Evolutionary conservation across 2,329 filamentous ascomycete genomes (phyloP), one percentile per base, ranked within the genome.

Genomic region (Aspergillus intermedius): DNA sequence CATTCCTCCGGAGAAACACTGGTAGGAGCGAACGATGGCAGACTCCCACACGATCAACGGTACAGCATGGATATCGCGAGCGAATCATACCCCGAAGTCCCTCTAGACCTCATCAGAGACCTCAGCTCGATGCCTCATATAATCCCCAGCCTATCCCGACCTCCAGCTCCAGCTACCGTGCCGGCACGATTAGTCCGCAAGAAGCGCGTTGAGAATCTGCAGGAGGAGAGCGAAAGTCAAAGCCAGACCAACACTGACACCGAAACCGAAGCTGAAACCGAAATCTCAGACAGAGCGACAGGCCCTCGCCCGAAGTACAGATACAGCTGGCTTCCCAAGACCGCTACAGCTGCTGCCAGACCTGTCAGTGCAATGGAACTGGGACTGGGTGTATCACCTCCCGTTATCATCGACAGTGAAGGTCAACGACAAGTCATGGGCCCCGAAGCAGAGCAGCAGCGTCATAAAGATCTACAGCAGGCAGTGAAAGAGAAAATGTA

Each of bases 401-500:
- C 54, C 6, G 52, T 58, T 9, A 58, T 63, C 15, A 54, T 63
- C 19, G 56, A 63, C 49, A 50, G 42, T 21, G 49, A 52, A 15
- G 61, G 61, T 12, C 19, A 52, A 3, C 48, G 48, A 10, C 60
- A 52, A 13, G 34, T 56, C 39, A 52, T 63, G 35, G 54, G 47
- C 2, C 49, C 50, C 1, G 54, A 45, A 6, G 58, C 62, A 47
- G 58, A 59, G 40, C 44, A 42, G 5, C 49, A 57, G 43, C 56
- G 59, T 1, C 47, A 54, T 5, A 19, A 52, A 4, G 48, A 54
- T 23, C 46, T 63, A 4, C 57, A 59, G 28, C 51, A 57, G 9
- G 61, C 60, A 2, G 61, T 63, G 8, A 49, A 55, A 34, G 56
- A 60, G 15, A 61, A 57, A 44, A 62, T 63, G 61, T 48, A 35